A percentile compares a stretch with the other conserved stretches of the same genome.
These are phyloP conservation scores for Akanthomyces lecanii DNA, from an alignment of 2,329 filamentous ascomycete genomes.

Conservation along the genomic window DNA sequence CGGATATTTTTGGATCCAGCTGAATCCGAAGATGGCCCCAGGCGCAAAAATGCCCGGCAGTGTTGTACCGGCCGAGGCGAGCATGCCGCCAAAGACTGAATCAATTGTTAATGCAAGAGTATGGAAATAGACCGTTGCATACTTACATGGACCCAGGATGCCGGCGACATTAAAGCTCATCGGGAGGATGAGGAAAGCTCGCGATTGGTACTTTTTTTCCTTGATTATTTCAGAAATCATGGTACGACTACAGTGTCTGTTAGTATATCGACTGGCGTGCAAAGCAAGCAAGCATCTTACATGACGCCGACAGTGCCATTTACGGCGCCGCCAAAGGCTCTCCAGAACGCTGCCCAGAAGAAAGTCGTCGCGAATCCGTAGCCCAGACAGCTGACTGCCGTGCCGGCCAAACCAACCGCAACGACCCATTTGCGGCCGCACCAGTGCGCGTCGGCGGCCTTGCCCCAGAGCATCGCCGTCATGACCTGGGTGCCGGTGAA, in stretches of 20 bases:
- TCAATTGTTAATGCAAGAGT: neutral
- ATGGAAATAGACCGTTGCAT: no score
- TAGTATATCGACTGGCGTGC: neutral
- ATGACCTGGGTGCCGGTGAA: slow-evolving; percentile 72
- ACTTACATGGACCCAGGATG: slow-evolving; percentile 42
- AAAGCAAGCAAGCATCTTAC: slow-evolving; percentile 28
- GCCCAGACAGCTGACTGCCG: slow-evolving; percentile 62
- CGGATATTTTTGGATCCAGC: slow-evolving; percentile 62
- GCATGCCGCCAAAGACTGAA: slow-evolving; percentile 57
- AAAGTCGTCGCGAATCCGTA: slow-evolving; percentile 70
- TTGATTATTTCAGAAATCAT: slow-evolving; percentile 48
- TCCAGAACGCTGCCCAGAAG: slow-evolving; percentile 59
- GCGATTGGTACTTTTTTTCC: slow-evolving; percentile 45
- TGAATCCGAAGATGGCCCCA: slow-evolving; percentile 53
- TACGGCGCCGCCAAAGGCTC: slow-evolving; percentile 57
- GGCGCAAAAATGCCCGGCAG: slow-evolving; percentile 62
- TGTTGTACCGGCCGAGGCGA: slow-evolving; percentile 61
- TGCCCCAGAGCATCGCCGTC: slow-evolving; percentile 70
- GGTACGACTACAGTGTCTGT: slow-evolving; percentile 31
- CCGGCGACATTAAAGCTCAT: slow-evolving; percentile 47
- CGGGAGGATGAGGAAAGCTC: slow-evolving; percentile 44
- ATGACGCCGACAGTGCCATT: slow-evolving; percentile 49
- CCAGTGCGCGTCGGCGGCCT: slow-evolving; percentile 55
- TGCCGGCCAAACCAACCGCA: slow-evolving; percentile 65
- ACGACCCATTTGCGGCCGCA: slow-evolving; percentile 66